Conservation (phyloP, 768 basidiomycete genomes). For the Megacollybia marginata region DNA sequence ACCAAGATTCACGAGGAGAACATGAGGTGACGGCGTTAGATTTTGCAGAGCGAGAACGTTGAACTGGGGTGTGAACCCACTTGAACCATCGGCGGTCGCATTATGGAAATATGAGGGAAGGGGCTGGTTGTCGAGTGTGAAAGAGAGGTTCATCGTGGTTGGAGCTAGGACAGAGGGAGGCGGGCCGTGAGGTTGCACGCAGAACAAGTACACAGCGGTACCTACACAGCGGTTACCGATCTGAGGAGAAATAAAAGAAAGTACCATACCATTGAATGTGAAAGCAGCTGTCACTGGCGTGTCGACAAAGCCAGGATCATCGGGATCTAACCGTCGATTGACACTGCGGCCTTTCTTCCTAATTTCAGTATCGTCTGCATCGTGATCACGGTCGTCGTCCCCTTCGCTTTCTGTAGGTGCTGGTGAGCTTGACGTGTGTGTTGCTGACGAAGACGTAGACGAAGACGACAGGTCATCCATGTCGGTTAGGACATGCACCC, state of each 20-base stretch:
- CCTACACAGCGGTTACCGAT: slow-evolving; percentile 21
- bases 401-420: slow-evolving; percentile 3
- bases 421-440: background rate
- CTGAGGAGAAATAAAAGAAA: background rate
- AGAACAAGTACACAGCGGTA: slow-evolving; percentile 40
- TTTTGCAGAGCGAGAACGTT: slow-evolving; percentile 28
- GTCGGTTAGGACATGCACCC: slow-evolving; percentile 16
- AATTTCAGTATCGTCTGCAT: slow-evolving; percentile 5
- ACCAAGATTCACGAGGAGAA: slow-evolving; percentile 34
- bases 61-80: slow-evolving; percentile 23
- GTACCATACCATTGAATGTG: slow-evolving; percentile 34
- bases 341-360: background rate
- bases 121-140: slow-evolving; percentile 30
- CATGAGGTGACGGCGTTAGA: slow-evolving; percentile 32
- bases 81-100: slow-evolving; percentile 4
- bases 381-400: slow-evolving; percentile 3
- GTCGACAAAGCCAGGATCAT: slow-evolving; percentile 22
- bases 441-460: background rate
- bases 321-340: slow-evolving; percentile 14
- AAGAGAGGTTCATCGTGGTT: slow-evolving; percentile 35
- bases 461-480: slow-evolving; percentile 11
- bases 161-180: slow-evolving; percentile 19
- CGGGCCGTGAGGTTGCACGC: slow-evolving; percentile 25
- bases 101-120: slow-evolving; percentile 16
- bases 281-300: slow-evolving; percentile 27